Evolutionary conservation across 208 protist species (phyloP).

Genomic region (Leishmania gerbilli): DNA sequence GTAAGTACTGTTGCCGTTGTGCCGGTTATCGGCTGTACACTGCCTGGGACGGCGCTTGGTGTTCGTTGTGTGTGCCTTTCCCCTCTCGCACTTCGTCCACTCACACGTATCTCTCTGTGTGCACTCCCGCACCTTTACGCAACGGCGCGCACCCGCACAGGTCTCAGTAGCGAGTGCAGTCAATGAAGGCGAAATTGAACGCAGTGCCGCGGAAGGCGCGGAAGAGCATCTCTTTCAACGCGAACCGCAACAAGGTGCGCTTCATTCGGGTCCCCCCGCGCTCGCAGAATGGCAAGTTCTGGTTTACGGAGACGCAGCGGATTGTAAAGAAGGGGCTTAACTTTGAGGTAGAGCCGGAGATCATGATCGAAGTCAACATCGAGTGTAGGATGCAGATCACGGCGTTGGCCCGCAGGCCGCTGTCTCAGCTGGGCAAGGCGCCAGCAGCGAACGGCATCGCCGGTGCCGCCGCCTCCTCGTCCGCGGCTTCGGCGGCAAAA

Average conservation of each 20-base stretch:
- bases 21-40: neutral
- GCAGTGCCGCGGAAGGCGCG: conserved; percentile 14
- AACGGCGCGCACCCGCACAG: neutral
- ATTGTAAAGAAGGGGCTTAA: conserved; percentile 75
- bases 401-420: conserved; percentile 38
- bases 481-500: conserved; percentile 8
- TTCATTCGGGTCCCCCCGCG: conserved; percentile 75
- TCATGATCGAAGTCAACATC: conserved; percentile 63
- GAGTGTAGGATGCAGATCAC: conserved; percentile 78
- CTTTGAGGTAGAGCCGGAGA: conserved; percentile 76
- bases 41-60: neutral
- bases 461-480: conserved; percentile 10
- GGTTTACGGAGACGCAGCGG: conserved; percentile 76
- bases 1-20: neutral
- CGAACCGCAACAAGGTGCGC: conserved; percentile 66
- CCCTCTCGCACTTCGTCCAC: neutral
- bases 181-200: neutral
- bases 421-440: conserved; percentile 1
- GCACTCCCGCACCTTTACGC: neutral
- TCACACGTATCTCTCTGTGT: neutral
- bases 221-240: conserved; percentile 67
- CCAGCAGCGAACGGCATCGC: conserved; percentile 10
- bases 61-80: neutral
- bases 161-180: neutral
- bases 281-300: conserved; percentile 74